Evolutionary conservation across 805 yeast genomes (phyloP).

Genomic region (Starmerella lactis-condensi): DNA sequence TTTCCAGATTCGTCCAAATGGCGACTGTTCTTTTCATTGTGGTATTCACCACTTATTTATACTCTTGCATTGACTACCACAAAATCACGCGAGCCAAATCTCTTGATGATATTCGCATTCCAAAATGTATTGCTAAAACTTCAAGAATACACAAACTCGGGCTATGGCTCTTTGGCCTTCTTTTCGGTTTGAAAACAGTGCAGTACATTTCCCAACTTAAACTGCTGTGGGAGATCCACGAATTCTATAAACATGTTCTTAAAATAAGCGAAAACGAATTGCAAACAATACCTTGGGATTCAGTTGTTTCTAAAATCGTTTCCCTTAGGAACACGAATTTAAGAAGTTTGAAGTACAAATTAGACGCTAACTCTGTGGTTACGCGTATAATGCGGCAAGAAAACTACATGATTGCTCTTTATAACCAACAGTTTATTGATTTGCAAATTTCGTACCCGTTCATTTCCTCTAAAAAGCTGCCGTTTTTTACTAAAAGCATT

Average conservation of each 20-base stretch:
- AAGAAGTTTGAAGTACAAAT: constrained; percentile 27
- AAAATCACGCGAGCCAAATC: constrained; percentile 22
- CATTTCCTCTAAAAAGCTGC: constrained; percentile 20
- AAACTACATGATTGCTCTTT: constrained; percentile 77
- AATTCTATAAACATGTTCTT: constrained; percentile 56
- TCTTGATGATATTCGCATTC: constrained; percentile 27
- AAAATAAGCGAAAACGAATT: constrained; percentile 62
- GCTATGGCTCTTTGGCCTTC: constrained; percentile 39
- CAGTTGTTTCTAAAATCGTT: constrained; percentile 60
- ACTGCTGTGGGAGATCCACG: constrained; percentile 51
- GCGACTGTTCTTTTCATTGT: constrained; percentile 64
- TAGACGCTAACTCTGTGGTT: constrained; percentile 88
- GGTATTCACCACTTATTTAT: constrained; percentile 56
- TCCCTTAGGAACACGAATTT: constrained; percentile 36
- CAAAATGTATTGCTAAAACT: constrained; percentile 31
- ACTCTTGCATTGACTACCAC: constrained; percentile 60
- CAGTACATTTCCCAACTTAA: constrained; percentile 41
- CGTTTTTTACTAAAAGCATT: constrained; percentile 56
- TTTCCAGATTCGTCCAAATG: constrained; percentile 48
- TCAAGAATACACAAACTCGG: constrained; percentile 37
- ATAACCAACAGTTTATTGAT: constrained; percentile 59
- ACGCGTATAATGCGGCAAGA: constrained; percentile 91
- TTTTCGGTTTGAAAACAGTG: constrained; percentile 25
- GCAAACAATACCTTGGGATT: constrained; percentile 86
- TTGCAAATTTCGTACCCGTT: constrained; percentile 40